Conservation (phyloP, 345 rosid genomes). For the Trapa incisa region DNA sequence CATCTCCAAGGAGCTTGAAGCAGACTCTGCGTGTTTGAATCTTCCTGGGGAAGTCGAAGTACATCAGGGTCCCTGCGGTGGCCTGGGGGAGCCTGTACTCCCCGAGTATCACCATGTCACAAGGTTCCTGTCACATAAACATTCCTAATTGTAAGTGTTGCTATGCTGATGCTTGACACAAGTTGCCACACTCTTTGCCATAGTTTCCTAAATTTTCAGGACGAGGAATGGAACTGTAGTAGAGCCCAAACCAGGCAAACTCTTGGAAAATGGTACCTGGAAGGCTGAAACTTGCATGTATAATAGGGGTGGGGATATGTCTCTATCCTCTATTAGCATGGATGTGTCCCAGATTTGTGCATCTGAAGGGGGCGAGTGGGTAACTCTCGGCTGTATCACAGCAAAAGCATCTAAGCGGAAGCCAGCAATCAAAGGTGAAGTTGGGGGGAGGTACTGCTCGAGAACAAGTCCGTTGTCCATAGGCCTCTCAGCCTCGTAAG, state of each 20-base stretch:
- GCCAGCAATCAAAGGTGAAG: constrained; percentile 67
- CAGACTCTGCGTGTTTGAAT: constrained; percentile 47
- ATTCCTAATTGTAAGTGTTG: background rate
- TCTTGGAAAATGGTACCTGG: constrained; percentile 39
- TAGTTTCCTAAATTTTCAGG: background rate
- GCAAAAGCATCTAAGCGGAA: constrained; percentile 76
- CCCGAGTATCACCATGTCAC: constrained; percentile 58
- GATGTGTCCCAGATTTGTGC: constrained; percentile 46
- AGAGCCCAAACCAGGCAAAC: background rate
- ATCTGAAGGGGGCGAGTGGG: constrained; percentile 71
- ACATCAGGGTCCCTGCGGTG: constrained; percentile 63
- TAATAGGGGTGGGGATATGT: constrained; percentile 67
- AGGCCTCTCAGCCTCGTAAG: constrained; percentile 62
- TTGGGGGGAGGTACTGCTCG: constrained; percentile 72
- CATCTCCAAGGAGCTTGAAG: constrained; percentile 68
- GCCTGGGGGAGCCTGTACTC: constrained; percentile 78
- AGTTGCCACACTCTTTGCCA: too few relatives aligned
- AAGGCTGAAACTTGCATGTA: constrained; percentile 72
- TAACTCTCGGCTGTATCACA: constrained; percentile 66
- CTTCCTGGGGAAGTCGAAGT: constrained; percentile 66
- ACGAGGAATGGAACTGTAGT: background rate
- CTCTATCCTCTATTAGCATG: constrained; percentile 61
- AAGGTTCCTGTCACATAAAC: constrained; percentile 14
- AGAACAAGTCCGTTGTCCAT: constrained; percentile 53
- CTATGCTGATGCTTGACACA: background rate